phyloP scores from a whole-genome alignment of 140 eudicot species.

The Flaveria floridana region DNA sequence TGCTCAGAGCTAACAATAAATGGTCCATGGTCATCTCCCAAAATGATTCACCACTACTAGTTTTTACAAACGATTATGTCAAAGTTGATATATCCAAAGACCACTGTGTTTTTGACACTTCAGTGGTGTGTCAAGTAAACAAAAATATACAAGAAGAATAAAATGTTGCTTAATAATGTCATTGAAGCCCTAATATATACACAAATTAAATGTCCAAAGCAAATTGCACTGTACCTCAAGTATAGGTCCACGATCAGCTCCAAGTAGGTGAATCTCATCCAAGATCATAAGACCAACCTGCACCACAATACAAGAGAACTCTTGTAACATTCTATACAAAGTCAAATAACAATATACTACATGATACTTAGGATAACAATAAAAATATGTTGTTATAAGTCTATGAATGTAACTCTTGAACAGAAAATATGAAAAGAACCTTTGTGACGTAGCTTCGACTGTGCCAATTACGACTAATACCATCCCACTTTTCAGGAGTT shows the following conservation, averaged over 20 bases:
- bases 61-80: neutral
- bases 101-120: neutral
- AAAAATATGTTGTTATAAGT: neutral
- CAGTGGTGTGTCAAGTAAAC: slow-evolving; percentile 15
- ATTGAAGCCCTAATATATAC: neutral
- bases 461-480: slow-evolving; percentile 99
- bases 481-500: slow-evolving; percentile 99
- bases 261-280: slow-evolving; percentile 97
- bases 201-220: slow-evolving; percentile 3
- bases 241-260: slow-evolving; percentile 98
- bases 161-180: neutral
- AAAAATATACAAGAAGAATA: slow-evolving; percentile 11
- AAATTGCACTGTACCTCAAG: slow-evolving; percentile 69
- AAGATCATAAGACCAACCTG: slow-evolving; percentile 96
- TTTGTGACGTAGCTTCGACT: slow-evolving; percentile 89
- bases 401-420: neutral
- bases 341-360: neutral
- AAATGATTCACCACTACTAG: slow-evolving; percentile 5
- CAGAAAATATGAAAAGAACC: slow-evolving; percentile 42
- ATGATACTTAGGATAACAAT: neutral
- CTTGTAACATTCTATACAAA: slow-evolving; percentile 16
- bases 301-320: slow-evolving; percentile 9
- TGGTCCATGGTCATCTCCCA: slow-evolving; percentile 14
- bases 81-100: slow-evolving; percentile 17
- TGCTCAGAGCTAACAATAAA: slow-evolving; percentile 1